Percentiles rank a stretch among this genome's conserved stretches.
Evolutionary conservation across 768 basidiomycete genomes (phyloP).

Genomic region (Strobilomyces dryophilus): DNA sequence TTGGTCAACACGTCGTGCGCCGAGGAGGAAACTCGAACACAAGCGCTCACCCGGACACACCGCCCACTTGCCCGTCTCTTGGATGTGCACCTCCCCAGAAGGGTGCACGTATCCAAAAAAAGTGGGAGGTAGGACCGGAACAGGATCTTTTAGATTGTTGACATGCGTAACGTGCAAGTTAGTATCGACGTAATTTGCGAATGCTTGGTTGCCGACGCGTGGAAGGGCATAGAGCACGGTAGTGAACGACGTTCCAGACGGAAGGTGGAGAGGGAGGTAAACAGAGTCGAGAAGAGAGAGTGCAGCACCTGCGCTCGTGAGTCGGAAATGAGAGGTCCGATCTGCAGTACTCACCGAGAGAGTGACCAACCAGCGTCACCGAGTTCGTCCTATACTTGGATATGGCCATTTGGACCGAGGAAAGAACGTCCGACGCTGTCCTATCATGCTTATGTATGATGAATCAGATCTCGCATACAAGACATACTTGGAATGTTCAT

Average conservation of each 20-base stretch:
- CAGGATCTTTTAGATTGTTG: constrained; percentile 43
- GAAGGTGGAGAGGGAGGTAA: constrained; percentile 33
- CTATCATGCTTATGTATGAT: constrained; percentile 32
- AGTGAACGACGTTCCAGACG: constrained; percentile 24
- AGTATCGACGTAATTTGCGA: constrained; percentile 52
- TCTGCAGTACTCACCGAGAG: constrained; percentile 28
- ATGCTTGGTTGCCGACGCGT: constrained; percentile 50
- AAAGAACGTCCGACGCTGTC: constrained; percentile 36
- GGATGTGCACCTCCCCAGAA: constrained; percentile 40
- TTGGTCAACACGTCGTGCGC: not conserved
- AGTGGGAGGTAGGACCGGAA: constrained; percentile 32
- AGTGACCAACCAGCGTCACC: constrained; percentile 45
- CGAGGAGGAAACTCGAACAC: not conserved
- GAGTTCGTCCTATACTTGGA: constrained; percentile 28
- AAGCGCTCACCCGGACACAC: constrained; percentile 43
- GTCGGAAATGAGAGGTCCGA: not conserved
- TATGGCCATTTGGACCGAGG: constrained; percentile 39
- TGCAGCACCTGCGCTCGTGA: constrained; percentile 27
- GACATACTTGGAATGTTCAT: constrained; percentile 40
- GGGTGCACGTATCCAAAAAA: constrained; percentile 39
- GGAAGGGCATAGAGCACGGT: constrained; percentile 33
- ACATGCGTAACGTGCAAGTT: constrained; percentile 44
- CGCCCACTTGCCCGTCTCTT: constrained; percentile 44
- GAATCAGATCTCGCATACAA: not conserved
- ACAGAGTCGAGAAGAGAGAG: constrained; percentile 33